Conservation (phyloP, 2,329 filamentous ascomycete species). For the Dactylonectria estremocensis region DNA sequence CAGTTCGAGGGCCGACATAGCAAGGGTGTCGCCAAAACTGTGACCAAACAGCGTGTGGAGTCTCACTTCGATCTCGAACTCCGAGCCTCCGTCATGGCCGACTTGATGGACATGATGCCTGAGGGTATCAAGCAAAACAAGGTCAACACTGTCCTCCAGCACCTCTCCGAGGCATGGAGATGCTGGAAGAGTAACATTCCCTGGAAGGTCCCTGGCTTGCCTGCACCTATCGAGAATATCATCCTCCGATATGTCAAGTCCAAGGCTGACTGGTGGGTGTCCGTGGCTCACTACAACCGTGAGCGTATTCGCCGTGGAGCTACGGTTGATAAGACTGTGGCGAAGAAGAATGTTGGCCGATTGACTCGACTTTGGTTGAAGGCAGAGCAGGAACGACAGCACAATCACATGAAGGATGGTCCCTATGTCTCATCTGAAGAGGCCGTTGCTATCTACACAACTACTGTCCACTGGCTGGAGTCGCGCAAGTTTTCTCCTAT, state of each 20-base stretch:
- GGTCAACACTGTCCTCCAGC: slow-evolving; percentile 96
- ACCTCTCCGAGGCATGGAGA: slow-evolving; percentile 97
- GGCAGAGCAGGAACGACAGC: slow-evolving; percentile 97
- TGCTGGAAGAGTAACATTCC: slow-evolving; percentile 99
- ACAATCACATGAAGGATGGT: slow-evolving; percentile 99
- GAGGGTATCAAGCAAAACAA: slow-evolving; percentile 99
- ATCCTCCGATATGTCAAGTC: slow-evolving; percentile 99
- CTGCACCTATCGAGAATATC: slow-evolving; percentile 98
- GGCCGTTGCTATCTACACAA: slow-evolving; percentile 98
- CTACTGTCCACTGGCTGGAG: slow-evolving; percentile 98
- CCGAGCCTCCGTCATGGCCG: slow-evolving; percentile 97
- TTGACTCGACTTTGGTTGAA: slow-evolving; percentile 97
- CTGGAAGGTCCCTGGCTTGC: slow-evolving; percentile 98
- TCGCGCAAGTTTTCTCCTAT: slow-evolving; percentile 99
- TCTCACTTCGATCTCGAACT: slow-evolving; percentile 98
- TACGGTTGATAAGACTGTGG: slow-evolving; percentile 98
- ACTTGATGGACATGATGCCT: slow-evolving; percentile 99
- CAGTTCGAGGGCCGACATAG: slow-evolving; percentile 99
- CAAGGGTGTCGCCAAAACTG: slow-evolving; percentile 98
- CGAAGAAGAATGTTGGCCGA: slow-evolving; percentile 98
- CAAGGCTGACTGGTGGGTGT: slow-evolving; percentile 99
- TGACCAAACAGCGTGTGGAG: slow-evolving; percentile 98
- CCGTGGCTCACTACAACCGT: slow-evolving; percentile 98
- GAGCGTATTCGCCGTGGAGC: slow-evolving; percentile 96
- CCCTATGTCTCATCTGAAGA: slow-evolving; percentile 99